Evolutionary conservation across 495 filamentous ascomycete genomes (phyloP).

Genomic region (Pyronema omphalodes): DNA sequence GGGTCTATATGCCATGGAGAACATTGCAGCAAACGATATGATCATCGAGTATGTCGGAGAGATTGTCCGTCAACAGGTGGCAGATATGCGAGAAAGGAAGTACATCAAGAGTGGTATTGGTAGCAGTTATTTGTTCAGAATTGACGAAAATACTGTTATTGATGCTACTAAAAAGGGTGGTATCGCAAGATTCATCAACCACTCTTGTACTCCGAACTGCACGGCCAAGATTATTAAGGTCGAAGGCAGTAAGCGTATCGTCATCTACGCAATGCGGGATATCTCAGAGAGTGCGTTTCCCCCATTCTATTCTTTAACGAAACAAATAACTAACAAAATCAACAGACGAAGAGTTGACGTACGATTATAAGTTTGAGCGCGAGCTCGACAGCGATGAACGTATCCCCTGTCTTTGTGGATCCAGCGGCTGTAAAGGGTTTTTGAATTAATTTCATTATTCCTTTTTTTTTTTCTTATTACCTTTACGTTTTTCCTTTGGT

Average conservation of each 20-base stretch:
- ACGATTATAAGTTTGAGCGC: conserved; percentile 99
- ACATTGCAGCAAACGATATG: conserved; percentile 95
- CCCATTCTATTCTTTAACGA: not conserved
- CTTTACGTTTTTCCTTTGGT: no score
- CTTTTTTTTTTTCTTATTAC: not conserved
- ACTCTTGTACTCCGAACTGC: conserved; percentile 94
- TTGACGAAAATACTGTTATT: conserved; percentile 92
- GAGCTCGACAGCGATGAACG: conserved; percentile 88
- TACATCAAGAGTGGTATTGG: conserved; percentile 95
- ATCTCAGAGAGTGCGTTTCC: conserved; percentile 70
- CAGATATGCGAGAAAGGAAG: conserved; percentile 74
- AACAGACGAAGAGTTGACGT: conserved; percentile 91
- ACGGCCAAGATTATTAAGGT: conserved; percentile 99
- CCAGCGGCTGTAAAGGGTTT: conserved; percentile 91
- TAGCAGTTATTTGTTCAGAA: conserved; percentile 92
- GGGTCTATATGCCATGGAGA: conserved; percentile 94
- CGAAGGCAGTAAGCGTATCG: conserved; percentile 95
- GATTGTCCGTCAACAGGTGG: conserved; percentile 88
- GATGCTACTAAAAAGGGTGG: conserved; percentile 97
- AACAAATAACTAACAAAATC: conserved; percentile 28
- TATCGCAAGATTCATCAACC: conserved; percentile 97
- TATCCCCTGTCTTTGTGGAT: conserved; percentile 92
- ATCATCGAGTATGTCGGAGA: conserved; percentile 99
- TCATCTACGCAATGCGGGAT: conserved; percentile 92
- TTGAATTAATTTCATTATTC: conserved; percentile 49